phyloP scores from a whole-genome alignment of 148 eudicot species.

The Pouteria glomerata region DNA sequence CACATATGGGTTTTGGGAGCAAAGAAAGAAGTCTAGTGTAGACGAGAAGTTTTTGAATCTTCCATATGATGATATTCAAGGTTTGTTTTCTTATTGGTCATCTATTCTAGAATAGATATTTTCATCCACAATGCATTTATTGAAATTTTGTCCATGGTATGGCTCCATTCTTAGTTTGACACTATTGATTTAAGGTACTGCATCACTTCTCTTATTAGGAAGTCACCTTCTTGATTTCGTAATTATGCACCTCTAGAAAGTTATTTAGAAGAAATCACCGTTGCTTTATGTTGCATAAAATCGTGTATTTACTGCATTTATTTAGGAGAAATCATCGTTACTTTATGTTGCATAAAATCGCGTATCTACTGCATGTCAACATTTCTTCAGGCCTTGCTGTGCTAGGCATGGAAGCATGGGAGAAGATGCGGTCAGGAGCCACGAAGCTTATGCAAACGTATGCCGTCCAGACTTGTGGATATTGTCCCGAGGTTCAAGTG shows the following conservation, averaged over 20 bases:
- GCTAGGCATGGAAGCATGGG: conserved; percentile 33
- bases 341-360: not conserved
- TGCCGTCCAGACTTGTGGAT: conserved; percentile 40
- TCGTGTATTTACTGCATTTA: not conserved
- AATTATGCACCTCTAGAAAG: not conserved
- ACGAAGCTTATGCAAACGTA: conserved; percentile 30
- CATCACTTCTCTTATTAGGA: not conserved
- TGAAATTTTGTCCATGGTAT: not conserved
- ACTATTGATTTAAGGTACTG: not conserved
- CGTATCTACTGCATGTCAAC: not conserved
- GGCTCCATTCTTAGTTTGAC: not conserved
- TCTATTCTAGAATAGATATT: not conserved
- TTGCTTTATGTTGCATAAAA: not conserved
- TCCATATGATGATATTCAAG: conserved; percentile 24
- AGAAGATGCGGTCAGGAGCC: conserved; percentile 29
- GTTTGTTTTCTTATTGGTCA: conserved; percentile 15
- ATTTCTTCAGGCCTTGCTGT: conserved; percentile 22
- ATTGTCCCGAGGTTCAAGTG: conserved; percentile 40
- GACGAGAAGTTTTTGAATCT: conserved; percentile 11
- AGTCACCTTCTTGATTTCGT: no score
- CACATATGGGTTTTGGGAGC: conserved; percentile 29
- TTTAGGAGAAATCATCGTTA: no score
- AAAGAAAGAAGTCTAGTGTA: conserved; percentile 9
- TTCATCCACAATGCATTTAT: not conserved
- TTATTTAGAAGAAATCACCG: no score